Percentiles rank a stretch among this genome's conserved stretches.
Conservation (phyloP, 2,329 filamentous ascomycete genomes). For the Clonostachys byssicola region DNA sequence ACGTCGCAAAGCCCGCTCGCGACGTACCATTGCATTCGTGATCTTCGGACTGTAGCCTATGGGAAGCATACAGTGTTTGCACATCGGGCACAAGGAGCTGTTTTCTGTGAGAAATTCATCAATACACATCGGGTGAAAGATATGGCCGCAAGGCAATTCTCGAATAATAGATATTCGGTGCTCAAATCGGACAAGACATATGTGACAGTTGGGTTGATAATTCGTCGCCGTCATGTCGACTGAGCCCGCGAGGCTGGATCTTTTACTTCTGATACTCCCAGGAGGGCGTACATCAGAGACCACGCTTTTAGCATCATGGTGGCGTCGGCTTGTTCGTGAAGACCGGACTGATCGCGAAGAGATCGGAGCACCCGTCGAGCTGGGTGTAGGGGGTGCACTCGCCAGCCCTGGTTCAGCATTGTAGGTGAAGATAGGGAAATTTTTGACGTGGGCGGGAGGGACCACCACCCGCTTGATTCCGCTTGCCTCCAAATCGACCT, state of each 20-base stretch:
- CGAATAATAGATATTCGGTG: conserved; percentile 68
- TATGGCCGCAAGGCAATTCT: conserved; percentile 84
- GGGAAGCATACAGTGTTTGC: conserved; percentile 80
- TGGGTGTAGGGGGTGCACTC: conserved; percentile 27
- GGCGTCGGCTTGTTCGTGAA: conserved; percentile 20
- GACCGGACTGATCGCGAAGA: conserved; percentile 20
- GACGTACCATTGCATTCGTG: conserved; percentile 82
- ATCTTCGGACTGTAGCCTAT: conserved; percentile 62
- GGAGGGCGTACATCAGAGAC: conserved; percentile 14
- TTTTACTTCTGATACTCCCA: conserved; percentile 28
- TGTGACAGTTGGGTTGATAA: conserved; percentile 80
- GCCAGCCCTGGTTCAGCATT: conserved; percentile 44
- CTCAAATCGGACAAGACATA: conserved; percentile 81
- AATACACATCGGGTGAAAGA: conserved; percentile 90
- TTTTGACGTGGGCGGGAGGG: conserved; percentile 64
- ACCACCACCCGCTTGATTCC: conserved; percentile 82
- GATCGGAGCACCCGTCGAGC: conserved; percentile 14
- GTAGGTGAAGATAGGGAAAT: conserved; percentile 78
- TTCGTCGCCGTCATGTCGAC: conserved; percentile 43
- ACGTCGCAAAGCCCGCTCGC: conserved; percentile 66
- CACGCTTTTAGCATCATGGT: conserved; percentile 19
- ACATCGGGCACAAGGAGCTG: conserved; percentile 86
- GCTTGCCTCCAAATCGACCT: conserved; percentile 81
- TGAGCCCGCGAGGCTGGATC: conserved; percentile 25
- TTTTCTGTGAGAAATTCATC: conserved; percentile 75